phyloP scores from a whole-genome alignment of 257 asterid species.

The Vinca minor region DNA sequence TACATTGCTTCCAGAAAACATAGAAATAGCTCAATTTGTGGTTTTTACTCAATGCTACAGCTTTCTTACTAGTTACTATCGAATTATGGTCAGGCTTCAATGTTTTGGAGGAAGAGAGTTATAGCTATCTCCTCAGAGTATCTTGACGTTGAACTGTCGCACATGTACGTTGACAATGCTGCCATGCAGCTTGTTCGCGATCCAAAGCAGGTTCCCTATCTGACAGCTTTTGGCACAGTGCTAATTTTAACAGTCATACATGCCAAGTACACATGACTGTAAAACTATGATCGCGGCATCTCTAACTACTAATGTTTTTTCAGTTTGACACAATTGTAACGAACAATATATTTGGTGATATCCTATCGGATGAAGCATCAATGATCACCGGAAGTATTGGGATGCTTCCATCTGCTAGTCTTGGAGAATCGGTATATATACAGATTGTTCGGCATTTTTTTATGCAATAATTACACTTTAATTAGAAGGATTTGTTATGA shows the following conservation, averaged over 20 bases:
- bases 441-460: neutral
- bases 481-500: neutral
- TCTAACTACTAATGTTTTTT: slow-evolving; percentile 22
- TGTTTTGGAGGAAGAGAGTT: slow-evolving; percentile 91
- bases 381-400: slow-evolving; percentile 99
- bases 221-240: neutral
- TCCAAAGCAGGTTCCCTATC: slow-evolving; percentile 76
- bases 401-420: slow-evolving; percentile 98
- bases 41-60: neutral
- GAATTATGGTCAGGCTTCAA: slow-evolving; percentile 56
- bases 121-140: slow-evolving; percentile 57
- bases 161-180: slow-evolving; percentile 98
- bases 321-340: slow-evolving; percentile 98
- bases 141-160: slow-evolving; percentile 93
- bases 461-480: neutral
- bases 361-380: slow-evolving; percentile 96
- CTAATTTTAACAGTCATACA: slow-evolving; percentile 1
- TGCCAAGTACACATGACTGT: slow-evolving; percentile 1
- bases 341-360: slow-evolving; percentile 93
- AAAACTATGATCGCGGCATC: slow-evolving; percentile 6
- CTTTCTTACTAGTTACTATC: neutral
- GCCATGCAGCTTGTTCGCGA: slow-evolving; percentile 98
- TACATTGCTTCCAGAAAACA: neutral
- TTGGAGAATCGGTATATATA: slow-evolving; percentile 70
- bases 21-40: neutral